Conservation (phyloP, 495 filamentous ascomycete genomes). For the Lophium mytilinum region DNA sequence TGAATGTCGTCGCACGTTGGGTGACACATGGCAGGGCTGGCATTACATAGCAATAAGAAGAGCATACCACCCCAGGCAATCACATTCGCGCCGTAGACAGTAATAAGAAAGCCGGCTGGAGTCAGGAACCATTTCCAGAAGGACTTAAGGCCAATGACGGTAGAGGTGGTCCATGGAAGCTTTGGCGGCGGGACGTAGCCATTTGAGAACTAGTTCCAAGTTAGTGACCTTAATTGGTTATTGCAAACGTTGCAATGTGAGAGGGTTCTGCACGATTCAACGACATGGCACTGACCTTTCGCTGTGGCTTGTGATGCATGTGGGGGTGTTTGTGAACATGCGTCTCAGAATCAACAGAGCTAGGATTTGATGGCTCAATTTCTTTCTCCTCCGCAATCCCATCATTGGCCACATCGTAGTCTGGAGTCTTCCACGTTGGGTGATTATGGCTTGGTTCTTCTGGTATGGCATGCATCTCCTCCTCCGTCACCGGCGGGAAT, state of each 20-base stretch:
- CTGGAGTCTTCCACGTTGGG: background rate
- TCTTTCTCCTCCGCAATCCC: background rate
- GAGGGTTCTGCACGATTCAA: too few relatives aligned
- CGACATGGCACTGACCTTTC: too few relatives aligned
- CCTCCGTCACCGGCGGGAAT: conserved; percentile 24
- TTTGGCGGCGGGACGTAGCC: conserved; percentile 66
- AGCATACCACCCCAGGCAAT: conserved; percentile 89
- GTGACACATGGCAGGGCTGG: conserved; percentile 69
- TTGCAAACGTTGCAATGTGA: too few relatives aligned
- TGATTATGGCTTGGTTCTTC: background rate
- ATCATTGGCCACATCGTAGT: conserved; percentile 4
- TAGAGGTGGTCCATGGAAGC: conserved; percentile 47
- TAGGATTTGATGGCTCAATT: background rate
- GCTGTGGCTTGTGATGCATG: too few relatives aligned
- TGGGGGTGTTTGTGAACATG: too few relatives aligned
- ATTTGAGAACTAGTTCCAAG: conserved; percentile 37
- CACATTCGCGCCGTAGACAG: conserved; percentile 70
- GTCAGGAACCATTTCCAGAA: conserved; percentile 55
- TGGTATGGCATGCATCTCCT: conserved; percentile 13
- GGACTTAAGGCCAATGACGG: conserved; percentile 46
- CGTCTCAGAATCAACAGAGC: background rate
- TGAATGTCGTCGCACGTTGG: conserved; percentile 65
- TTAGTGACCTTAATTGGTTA: too few relatives aligned
- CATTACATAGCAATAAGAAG: conserved; percentile 72
- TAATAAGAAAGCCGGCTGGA: conserved; percentile 63